Conservation (phyloP, 2,329 filamentous ascomycete species). For the Fonsecaea multimorphosa region DNA sequence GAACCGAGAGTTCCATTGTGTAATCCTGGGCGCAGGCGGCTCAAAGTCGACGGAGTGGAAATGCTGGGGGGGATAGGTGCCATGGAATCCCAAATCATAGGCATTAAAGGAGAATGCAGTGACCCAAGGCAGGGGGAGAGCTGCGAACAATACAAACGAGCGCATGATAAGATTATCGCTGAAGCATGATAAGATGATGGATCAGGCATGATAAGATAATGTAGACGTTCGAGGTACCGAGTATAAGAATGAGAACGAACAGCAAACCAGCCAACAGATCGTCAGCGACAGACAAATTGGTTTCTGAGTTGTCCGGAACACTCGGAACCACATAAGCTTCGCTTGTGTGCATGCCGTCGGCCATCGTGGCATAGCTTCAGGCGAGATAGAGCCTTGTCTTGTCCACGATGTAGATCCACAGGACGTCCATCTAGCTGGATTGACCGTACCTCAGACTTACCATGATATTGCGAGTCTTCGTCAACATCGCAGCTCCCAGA, state of each 20-base stretch:
- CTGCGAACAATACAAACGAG: slow-evolving; percentile 12
- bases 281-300: not conserved
- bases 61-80: slow-evolving; percentile 33
- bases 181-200: not conserved
- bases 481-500: not conserved
- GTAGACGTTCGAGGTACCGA: not conserved
- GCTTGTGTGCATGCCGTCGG: not conserved
- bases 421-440: not conserved
- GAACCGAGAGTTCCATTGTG: slow-evolving; percentile 45
- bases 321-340: not conserved
- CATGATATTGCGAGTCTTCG: not conserved
- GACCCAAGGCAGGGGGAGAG: slow-evolving; percentile 16
- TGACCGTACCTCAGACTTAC: not conserved
- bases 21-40: slow-evolving; percentile 40
- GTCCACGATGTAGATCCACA: not conserved
- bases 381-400: not conserved
- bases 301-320: slow-evolving; percentile 4
- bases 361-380: not conserved
- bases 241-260: not conserved
- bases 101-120: slow-evolving; percentile 31
- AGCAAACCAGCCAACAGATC: slow-evolving; percentile 2
- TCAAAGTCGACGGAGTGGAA: slow-evolving; percentile 34
- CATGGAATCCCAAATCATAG: slow-evolving; percentile 34
- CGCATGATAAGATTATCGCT: slow-evolving; percentile 15
- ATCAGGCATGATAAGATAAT: not conserved